Base-by-base conservation (phyloP, 2,329 filamentous ascomycete genomes). In the Talaromyces sp. region DNA sequence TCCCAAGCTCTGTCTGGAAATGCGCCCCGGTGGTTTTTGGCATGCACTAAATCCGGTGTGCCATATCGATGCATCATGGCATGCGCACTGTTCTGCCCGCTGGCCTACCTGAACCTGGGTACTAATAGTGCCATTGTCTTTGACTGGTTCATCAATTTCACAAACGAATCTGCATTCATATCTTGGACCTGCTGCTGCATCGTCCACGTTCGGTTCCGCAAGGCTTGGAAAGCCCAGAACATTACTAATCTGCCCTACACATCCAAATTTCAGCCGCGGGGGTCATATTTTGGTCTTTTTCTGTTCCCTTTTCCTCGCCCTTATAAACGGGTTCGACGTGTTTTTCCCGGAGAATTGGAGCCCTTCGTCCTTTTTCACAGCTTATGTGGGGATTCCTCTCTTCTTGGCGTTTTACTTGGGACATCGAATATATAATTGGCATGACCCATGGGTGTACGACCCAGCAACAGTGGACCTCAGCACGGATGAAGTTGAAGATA, bases 1-100 rank as follows among this genome's bases (percentile, higher is more conserved):
- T 85, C 84, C 10, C 80, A 90, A 11, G 86, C 87, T 26, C 77
- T 85, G 41, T 84, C 87, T 56, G 82, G 84, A 46, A 83, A 86
- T 61, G 87, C 87, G 0, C 88, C 88, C 1, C 70, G 70, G 8
- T 76, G 88, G 66, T 78, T 97, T 68, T 81, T 80, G 63, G 74
- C 76, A 55, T 89, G 85, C 63, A 88, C 86, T 72, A 74, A 76
- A 29, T 75, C 77, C 60, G 88, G 88, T 32, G 86, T 87, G 1
- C 56, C 32, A 14, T 35, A 35, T 17, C 56, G 51, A 58, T 58
- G 27, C 41, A 53, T 53, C 52, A 35, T 35, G 32, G 56, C 26
- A 11, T 24, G 27, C 41, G n/a, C 27, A 17, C 41, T 4, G 21
- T 46, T 59, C 35, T 49, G 43, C n/a, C 19, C 43, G 7, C 14